phyloP scores from a whole-genome alignment of 768 basidiomycete species.

The Rhodotorula paludigena region DNA sequence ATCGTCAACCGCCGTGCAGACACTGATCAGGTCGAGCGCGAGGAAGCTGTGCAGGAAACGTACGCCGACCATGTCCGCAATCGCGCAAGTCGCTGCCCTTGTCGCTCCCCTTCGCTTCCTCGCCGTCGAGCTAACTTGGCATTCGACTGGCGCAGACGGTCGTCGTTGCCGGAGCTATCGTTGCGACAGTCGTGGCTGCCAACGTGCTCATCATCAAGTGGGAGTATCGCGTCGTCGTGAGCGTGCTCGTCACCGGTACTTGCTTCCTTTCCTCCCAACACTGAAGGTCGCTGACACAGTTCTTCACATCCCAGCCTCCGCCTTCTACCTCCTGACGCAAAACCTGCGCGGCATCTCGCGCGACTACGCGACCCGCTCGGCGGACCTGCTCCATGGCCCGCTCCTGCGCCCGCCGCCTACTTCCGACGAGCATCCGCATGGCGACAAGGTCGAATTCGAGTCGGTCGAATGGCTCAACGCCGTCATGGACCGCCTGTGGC shows the following conservation, averaged over 20 bases:
- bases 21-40: neutral
- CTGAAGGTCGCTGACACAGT: neutral
- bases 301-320: neutral
- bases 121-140: too few relatives aligned
- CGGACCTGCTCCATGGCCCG: too few relatives aligned
- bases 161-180: neutral
- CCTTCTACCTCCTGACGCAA: neutral
- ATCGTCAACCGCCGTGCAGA: neutral
- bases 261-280: too few relatives aligned
- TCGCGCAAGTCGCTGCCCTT: neutral
- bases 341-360: neutral
- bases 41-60: neutral
- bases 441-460: neutral
- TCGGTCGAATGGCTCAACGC: constrained; percentile 12
- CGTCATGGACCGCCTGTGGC: neutral
- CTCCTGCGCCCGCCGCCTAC: neutral
- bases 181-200: neutral
- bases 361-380: neutral
- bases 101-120: neutral
- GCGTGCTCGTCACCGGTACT: neutral
- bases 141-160: too few relatives aligned
- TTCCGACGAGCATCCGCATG: neutral
- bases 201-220: neutral
- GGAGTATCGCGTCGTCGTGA: neutral
- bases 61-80: neutral